These are phyloP conservation scores for Aspergillus fijiensis DNA, from an alignment of 2,329 filamentous ascomycete species.

Conservation along the genomic window DNA sequence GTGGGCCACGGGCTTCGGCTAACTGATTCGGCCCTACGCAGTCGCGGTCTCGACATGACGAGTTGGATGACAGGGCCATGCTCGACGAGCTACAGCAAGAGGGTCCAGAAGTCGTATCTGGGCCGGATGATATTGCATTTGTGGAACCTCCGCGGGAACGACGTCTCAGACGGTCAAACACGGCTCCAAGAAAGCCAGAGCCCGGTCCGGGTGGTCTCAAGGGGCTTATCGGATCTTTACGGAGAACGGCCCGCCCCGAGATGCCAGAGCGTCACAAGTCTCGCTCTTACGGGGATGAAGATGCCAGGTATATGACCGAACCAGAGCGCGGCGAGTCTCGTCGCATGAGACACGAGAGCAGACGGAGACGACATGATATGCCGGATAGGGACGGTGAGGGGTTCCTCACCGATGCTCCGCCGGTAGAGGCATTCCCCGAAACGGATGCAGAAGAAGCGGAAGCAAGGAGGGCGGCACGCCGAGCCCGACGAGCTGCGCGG, in stretches of 20 bases:
- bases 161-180: constrained; percentile 61
- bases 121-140: constrained; percentile 53
- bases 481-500: constrained; percentile 50
- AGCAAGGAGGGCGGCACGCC: constrained; percentile 62
- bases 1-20: not conserved
- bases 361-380: constrained; percentile 39
- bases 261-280: constrained; percentile 39
- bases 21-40: constrained; percentile 17
- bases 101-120: constrained; percentile 45
- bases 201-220: constrained; percentile 52
- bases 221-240: constrained; percentile 60
- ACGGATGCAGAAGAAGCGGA: constrained; percentile 56
- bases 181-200: constrained; percentile 61
- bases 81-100: constrained; percentile 52
- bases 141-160: constrained; percentile 53
- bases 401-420: constrained; percentile 45
- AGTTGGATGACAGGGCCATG: constrained; percentile 54
- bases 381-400: constrained; percentile 54
- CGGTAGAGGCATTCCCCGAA: constrained; percentile 32
- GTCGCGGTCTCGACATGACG: constrained; percentile 34
- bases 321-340: constrained; percentile 38
- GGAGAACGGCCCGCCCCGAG: constrained; percentile 35
- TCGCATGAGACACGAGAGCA: constrained; percentile 37
- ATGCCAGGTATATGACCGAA: constrained; percentile 33
- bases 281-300: constrained; percentile 39